phyloP scores from a whole-genome alignment of 352 stramenopile species.

The Globisporangium megalacanthum region DNA sequence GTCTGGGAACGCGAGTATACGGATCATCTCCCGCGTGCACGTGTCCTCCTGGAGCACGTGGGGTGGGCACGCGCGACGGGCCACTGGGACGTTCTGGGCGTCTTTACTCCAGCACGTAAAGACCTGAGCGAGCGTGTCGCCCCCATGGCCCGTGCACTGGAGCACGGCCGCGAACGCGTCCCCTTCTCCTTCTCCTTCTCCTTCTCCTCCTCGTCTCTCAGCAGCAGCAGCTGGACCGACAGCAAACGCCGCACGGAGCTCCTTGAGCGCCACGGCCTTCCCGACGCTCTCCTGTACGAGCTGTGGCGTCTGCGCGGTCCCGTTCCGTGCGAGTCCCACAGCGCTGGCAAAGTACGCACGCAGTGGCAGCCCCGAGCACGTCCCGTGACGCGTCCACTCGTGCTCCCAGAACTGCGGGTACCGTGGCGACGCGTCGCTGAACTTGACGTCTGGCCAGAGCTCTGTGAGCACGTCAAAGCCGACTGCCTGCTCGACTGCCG shows the following conservation, averaged over 20 bases:
- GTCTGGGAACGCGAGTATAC: conserved; percentile 48
- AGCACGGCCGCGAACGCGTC: conserved; percentile 15
- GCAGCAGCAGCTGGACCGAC: not conserved
- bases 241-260: conserved; percentile 41
- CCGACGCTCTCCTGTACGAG: conserved; percentile 61
- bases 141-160: conserved; percentile 26
- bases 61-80: conserved; percentile 40
- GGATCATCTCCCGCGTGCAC: conserved; percentile 40
- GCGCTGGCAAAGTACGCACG: conserved; percentile 80
- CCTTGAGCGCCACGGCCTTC: conserved; percentile 31
- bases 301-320: conserved; percentile 51
- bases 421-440: conserved; percentile 28
- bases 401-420: conserved; percentile 91
- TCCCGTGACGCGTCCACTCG: conserved; percentile 93
- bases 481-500: conserved; percentile 48
- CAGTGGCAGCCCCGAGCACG: conserved; percentile 86
- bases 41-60: conserved; percentile 74
- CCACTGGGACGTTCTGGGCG: conserved; percentile 36
- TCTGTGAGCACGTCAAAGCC: conserved; percentile 67
- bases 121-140: conserved; percentile 57
- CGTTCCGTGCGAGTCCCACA: conserved; percentile 76
- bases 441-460: conserved; percentile 89
- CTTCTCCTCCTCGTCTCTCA: not conserved
- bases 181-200: not conserved
- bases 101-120: conserved; percentile 83